phyloP scores from a whole-genome alignment of 2,329 filamentous ascomycete genomes.

The Xylaria sp. region DNA sequence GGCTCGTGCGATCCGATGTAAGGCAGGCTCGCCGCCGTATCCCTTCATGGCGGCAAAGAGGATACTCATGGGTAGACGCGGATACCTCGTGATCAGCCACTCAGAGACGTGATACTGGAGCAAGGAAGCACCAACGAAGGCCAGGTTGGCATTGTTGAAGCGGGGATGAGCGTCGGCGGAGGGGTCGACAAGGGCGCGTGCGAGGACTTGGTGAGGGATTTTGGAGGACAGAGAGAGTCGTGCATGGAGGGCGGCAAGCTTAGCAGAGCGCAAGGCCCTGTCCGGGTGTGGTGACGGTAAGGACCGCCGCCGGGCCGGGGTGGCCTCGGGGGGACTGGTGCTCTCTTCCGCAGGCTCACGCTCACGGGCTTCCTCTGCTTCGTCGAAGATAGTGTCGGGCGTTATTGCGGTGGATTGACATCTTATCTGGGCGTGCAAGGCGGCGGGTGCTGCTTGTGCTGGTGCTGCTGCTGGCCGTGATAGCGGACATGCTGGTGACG shows the following conservation, averaged over 20 bases:
- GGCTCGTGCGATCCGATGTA: slow-evolving; percentile 78
- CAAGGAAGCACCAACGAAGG: slow-evolving; percentile 82
- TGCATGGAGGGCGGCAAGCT: slow-evolving; percentile 91
- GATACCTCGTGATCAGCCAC: slow-evolving; percentile 87
- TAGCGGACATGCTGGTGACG: slow-evolving; percentile 45
- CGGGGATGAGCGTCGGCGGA: slow-evolving; percentile 82
- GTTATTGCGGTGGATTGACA: slow-evolving; percentile 41
- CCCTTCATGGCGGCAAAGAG: slow-evolving; percentile 87
- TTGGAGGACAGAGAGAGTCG: slow-evolving; percentile 84
- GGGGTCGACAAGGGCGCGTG: slow-evolving; percentile 83
- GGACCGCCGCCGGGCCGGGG: slow-evolving; percentile 47
- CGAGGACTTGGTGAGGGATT: slow-evolving; percentile 86
- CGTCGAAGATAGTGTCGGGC: slow-evolving; percentile 44
- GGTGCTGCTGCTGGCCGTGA: slow-evolving; percentile 30
- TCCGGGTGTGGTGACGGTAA: slow-evolving; percentile 78
- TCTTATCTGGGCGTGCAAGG: slow-evolving; percentile 42
- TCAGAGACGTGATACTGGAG: slow-evolving; percentile 91
- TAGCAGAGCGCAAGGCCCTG: slow-evolving; percentile 78
- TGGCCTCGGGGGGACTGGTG: slow-evolving; percentile 41
- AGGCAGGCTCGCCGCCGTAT: slow-evolving; percentile 79
- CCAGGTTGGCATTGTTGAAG: slow-evolving; percentile 90
- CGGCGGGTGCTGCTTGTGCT: slow-evolving; percentile 16
- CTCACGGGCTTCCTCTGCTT: slow-evolving; percentile 38
- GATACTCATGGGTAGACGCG: slow-evolving; percentile 88
- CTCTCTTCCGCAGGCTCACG: slow-evolving; percentile 34